phyloP scores from a whole-genome alignment of 2,329 filamentous ascomycete genomes.

The Beauveria scarabaeidicola region DNA sequence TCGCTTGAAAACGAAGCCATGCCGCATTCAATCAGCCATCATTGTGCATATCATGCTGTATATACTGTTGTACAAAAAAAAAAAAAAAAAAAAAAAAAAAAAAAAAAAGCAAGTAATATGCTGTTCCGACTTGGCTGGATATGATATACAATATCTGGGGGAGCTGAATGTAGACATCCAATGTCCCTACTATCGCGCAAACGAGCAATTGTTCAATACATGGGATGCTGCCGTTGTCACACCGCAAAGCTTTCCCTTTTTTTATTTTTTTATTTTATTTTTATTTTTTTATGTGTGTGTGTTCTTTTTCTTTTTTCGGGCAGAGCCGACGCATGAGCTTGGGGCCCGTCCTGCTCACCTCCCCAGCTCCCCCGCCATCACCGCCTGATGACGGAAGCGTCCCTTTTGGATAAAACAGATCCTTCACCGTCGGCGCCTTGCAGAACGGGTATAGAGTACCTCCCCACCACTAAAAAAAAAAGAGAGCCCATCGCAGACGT shows the following conservation, averaged over 20 bases:
- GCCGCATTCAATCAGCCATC: background rate
- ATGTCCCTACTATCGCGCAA: background rate
- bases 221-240: background rate
- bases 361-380: background rate
- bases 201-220: background rate
- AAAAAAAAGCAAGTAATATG: background rate
- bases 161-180: slow-evolving; percentile 1
- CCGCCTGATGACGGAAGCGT: background rate
- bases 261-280: too few relatives aligned
- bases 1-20: background rate
- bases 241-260: too few relatives aligned
- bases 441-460: background rate
- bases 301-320: background rate
- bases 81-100: too few relatives aligned
- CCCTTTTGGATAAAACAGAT: background rate
- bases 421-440: background rate
- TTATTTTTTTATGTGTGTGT: too few relatives aligned
- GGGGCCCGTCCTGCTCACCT: background rate
- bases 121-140: too few relatives aligned
- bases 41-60: too few relatives aligned
- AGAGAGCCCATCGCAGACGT: background rate
- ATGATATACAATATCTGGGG: too few relatives aligned
- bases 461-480: background rate
- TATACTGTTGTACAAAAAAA: background rate
- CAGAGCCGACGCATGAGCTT: background rate